Evolutionary conservation across 768 basidiomycete genomes (phyloP), one percentile per base, ranked within the genome.

Genomic region (Lactifluus subvellereus): DNA sequence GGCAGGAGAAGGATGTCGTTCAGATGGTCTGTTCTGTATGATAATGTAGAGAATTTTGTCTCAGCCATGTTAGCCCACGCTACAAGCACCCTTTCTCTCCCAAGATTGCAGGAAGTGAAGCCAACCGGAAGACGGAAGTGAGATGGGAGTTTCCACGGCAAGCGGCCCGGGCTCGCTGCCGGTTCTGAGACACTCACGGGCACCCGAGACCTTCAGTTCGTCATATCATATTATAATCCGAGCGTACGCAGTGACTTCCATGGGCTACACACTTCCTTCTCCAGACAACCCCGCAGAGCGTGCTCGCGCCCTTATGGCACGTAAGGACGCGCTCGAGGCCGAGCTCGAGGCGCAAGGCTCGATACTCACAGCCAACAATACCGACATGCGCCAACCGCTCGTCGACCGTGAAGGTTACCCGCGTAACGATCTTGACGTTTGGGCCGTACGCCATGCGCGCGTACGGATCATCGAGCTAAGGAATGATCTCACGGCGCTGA

Each of bases 361-460:
- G 48, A 79, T 91, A 59, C 83, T 93, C 67, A 76, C 78, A 68
- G 76, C 80, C 54, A 88, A 91, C 69, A 75, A 80, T 47, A 81
- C 81, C 37, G 85, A 81, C 2, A 82, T 93, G 78, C 75, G 82
- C 30, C 83, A 88, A 0, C 85, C 91, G 0, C 82, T 98, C 38
- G 82, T 97, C 52, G 94, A 97, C 71, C 66, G 77, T 0, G 90
- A 97, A 57, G 96, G 96, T 7, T 98, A 92, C 73, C 95, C 95
- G 1, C 82, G 93, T 14, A 84, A 84, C 14, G 89, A 96, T 74
- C 82, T 98, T 65, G 91, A 95, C 67, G 79, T 96, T 18, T 91
- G 84, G 71, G 85, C 87, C 11, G 86, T 95, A 20, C 80, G 91
- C 27, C 76, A 77, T 53, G 90, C 92, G 13, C 81, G 93, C 57